phyloP scores from a whole-genome alignment of 176 grass and related monocot species.

The Avena insularis region DNA sequence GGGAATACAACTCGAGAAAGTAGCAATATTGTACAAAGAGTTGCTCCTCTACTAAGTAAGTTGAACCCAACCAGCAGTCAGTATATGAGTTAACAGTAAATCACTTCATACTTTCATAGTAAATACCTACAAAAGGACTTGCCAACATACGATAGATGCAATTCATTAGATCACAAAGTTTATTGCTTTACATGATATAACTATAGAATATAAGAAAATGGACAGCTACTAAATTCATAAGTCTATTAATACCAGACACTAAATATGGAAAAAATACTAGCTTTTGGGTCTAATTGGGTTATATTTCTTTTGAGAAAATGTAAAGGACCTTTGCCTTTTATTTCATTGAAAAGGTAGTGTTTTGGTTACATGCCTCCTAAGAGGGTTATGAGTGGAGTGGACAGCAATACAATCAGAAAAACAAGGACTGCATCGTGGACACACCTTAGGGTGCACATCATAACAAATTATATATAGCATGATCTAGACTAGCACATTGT shows the following conservation, averaged over 20 bases:
- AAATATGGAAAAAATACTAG: no score
- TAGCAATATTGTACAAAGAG: no score
- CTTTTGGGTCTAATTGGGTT: no score
- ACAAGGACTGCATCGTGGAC: background rate
- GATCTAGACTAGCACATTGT: background rate
- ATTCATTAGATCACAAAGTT: constrained; percentile 2
- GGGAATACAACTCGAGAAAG: background rate
- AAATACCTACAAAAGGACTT: background rate
- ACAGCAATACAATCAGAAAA: background rate
- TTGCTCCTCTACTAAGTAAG: background rate
- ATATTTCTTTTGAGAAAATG: no score
- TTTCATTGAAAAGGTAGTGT: no score
- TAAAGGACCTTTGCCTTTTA: no score
- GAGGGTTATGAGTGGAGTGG: background rate
- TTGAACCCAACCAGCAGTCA: background rate
- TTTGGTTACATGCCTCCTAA: no score
- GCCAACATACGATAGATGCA: constrained; percentile 2
- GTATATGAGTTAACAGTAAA: background rate
- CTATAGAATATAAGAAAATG: background rate
- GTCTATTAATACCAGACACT: no score
- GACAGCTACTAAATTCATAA: no score
- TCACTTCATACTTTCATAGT: background rate
- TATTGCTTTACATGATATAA: background rate
- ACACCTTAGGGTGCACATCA: background rate
- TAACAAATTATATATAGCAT: no score